Conservation (phyloP, 805 yeast species). For the Candida morakotiae region DNA sequence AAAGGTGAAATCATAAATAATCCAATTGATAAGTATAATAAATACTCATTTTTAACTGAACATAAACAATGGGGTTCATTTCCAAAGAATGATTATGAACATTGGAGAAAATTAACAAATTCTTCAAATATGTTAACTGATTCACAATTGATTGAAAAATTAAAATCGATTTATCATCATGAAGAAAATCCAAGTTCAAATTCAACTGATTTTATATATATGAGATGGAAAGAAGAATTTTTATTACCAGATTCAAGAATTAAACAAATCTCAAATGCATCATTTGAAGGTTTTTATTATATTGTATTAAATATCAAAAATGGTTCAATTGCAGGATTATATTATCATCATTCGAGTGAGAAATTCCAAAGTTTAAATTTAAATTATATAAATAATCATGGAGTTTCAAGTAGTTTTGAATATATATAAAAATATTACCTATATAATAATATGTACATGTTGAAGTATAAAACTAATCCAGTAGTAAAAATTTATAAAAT, state of each 20-base stretch:
- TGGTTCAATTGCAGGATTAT: conserved; percentile 76
- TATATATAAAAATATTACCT: conserved; percentile 8
- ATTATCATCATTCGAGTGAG: conserved; percentile 77
- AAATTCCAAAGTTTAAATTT: conserved; percentile 75
- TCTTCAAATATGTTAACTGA: conserved; percentile 50
- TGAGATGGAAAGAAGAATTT: conserved; percentile 95
- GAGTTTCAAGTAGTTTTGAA: conserved; percentile 16
- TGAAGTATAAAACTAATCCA: conserved; percentile 2
- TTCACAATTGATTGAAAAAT: conserved; percentile 21
- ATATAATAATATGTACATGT: conserved; percentile 1
- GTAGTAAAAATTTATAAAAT: neutral
- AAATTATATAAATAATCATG: conserved; percentile 47
- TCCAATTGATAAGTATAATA: conserved; percentile 24
- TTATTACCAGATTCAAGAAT: conserved; percentile 73
- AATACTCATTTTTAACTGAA: conserved; percentile 54
- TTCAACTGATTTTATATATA: conserved; percentile 48
- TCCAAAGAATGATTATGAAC: conserved; percentile 41
- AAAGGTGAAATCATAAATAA: conserved; percentile 66
- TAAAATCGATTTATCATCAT: conserved; percentile 22
- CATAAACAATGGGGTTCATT: conserved; percentile 54
- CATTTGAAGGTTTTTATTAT: conserved; percentile 91
- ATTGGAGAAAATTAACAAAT: conserved; percentile 46
- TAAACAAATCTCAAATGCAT: conserved; percentile 65
- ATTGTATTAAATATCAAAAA: conserved; percentile 70
- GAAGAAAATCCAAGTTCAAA: too few species aligned